Evolutionary conservation across 2,329 filamentous ascomycete species (phyloP).

Genomic region (Pseudocercospora macadamiae): DNA sequence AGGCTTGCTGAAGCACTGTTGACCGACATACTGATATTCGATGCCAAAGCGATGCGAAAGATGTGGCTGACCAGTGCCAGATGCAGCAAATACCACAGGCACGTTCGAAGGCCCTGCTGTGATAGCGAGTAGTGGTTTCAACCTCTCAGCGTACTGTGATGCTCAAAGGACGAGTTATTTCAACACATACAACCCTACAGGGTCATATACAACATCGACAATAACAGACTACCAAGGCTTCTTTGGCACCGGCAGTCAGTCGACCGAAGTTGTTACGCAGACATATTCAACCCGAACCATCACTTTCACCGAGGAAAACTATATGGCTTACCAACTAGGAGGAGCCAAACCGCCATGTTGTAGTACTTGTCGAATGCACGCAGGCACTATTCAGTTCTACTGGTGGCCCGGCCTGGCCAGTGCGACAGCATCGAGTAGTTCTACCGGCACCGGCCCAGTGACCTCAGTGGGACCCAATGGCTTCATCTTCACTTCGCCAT

Average conservation of each 20-base stretch:
- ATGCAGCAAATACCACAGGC: neutral
- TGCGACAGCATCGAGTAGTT: neutral
- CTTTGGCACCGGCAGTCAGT: slow-evolving; percentile 13
- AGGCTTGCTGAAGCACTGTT: neutral
- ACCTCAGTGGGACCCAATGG: slow-evolving; percentile 9
- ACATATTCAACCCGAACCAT: slow-evolving; percentile 16
- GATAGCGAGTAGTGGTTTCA: slow-evolving; percentile 5
- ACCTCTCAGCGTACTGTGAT: slow-evolving; percentile 12
- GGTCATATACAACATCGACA: slow-evolving; percentile 5
- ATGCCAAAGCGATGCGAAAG: neutral
- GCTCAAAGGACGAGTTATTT: slow-evolving; percentile 6
- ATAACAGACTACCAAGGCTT: slow-evolving; percentile 17
- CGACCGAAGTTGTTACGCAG: slow-evolving; percentile 12
- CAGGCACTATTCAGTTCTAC: slow-evolving; percentile 18
- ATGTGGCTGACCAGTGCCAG: neutral
- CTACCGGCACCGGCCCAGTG: neutral
- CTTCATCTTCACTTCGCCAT: slow-evolving; percentile 17
- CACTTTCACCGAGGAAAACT: slow-evolving; percentile 9
- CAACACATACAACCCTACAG: slow-evolving; percentile 8
- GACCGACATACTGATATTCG: neutral
- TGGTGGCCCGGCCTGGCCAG: slow-evolving; percentile 19
- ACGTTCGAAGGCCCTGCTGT: neutral
- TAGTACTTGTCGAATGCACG: slow-evolving; percentile 9
- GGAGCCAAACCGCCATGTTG: slow-evolving; percentile 19
- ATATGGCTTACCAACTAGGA: slow-evolving; percentile 13